Evolutionary conservation across 108 stramenopile genomes (phyloP).

Genomic region (Licmophora abbreviata): DNA sequence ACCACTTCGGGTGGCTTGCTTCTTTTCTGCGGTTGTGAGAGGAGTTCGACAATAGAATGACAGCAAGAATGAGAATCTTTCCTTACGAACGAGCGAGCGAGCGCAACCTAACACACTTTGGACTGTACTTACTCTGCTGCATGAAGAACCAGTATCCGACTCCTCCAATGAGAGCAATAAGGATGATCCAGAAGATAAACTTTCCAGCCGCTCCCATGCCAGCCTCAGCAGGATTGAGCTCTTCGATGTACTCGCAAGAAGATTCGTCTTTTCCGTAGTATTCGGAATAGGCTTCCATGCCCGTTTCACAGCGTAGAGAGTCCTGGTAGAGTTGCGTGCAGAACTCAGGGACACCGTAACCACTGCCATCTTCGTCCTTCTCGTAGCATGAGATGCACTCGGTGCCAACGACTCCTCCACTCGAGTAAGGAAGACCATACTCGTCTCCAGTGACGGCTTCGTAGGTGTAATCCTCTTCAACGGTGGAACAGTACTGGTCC

Average conservation of each 20-base stretch:
- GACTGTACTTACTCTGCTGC: conserved; percentile 31
- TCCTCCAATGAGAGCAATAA: conserved; percentile 13
- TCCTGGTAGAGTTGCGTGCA: conserved; percentile 21
- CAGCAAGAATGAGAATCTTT: no score
- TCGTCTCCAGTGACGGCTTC: conserved; percentile 9
- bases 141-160: conserved; percentile 25
- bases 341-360: conserved; percentile 20
- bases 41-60: no score
- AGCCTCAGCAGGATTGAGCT: conserved; percentile 6
- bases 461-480: conserved; percentile 9
- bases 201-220: conserved; percentile 14
- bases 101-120: no score
- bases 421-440: conserved; percentile 28
- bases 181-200: conserved; percentile 27
- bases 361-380: conserved; percentile 24
- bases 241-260: conserved; percentile 15
- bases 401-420: conserved; percentile 23
- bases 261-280: conserved; percentile 14
- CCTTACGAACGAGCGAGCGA: no score
- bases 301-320: conserved; percentile 22
- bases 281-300: conserved; percentile 16
- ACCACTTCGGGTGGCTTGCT: no score
- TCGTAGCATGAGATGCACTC: conserved; percentile 18
- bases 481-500: conserved; percentile 17
- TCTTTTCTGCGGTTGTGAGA: no score